A percentile compares a stretch with the other conserved stretches of the same genome.
These are phyloP conservation scores for Candida ficus DNA, from an alignment of 805 yeast species.

Conservation along the genomic window DNA sequence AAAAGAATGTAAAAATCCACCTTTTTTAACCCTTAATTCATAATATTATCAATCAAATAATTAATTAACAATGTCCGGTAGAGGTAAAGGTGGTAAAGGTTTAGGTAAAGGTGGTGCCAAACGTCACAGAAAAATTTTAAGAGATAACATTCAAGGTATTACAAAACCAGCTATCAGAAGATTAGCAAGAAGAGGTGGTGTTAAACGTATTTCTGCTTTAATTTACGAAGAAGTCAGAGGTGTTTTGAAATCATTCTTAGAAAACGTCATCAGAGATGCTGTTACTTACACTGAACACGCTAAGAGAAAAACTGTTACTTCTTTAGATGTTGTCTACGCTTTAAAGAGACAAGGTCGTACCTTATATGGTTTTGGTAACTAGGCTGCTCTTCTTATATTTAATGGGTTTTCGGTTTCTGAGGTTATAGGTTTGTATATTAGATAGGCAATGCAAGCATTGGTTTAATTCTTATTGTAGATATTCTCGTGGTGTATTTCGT, in stretches of 20 bases:
- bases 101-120: slow-evolving; percentile 99
- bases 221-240: slow-evolving; percentile 99
- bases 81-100: slow-evolving; percentile 99
- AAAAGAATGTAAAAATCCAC: background rate
- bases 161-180: slow-evolving; percentile 99
- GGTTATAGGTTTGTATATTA: slow-evolving; percentile 11
- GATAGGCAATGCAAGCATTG: too few relatives aligned
- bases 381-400: slow-evolving; percentile 27
- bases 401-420: slow-evolving; percentile 3
- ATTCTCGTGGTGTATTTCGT: too few relatives aligned
- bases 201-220: slow-evolving; percentile 98
- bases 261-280: slow-evolving; percentile 97
- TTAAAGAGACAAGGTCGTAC: slow-evolving; percentile 99
- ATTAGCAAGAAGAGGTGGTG: slow-evolving; percentile 99
- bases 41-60: slow-evolving; percentile 15
- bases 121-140: slow-evolving; percentile 98
- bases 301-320: slow-evolving; percentile 99
- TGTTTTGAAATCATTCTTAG: slow-evolving; percentile 92
- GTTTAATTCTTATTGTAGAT: too few relatives aligned
- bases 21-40: slow-evolving; percentile 5
- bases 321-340: slow-evolving; percentile 97
- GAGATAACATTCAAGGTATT: slow-evolving; percentile 99
- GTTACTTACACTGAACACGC: slow-evolving; percentile 99
- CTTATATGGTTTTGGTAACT: slow-evolving; percentile 99
- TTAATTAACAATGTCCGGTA: slow-evolving; percentile 74